A percentile compares a stretch with the other conserved stretches of the same genome.
These are phyloP conservation scores for Diaporthe sp. DNA, from an alignment of 2,329 filamentous ascomycete species.

Conservation along the genomic window DNA sequence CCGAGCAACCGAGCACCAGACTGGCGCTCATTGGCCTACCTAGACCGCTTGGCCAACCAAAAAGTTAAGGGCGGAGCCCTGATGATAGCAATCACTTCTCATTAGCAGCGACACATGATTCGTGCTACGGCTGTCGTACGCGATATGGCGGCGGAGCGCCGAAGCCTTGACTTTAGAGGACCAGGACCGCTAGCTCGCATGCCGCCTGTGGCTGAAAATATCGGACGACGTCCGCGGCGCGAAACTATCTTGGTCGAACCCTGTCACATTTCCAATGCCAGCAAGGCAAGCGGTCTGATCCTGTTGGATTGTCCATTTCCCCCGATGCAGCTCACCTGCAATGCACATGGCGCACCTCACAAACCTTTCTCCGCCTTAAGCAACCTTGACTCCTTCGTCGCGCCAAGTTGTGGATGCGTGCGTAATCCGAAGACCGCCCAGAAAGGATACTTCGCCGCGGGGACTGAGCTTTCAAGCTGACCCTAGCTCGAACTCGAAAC, in stretches of 20 bases:
- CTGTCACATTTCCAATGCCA: constrained; percentile 25
- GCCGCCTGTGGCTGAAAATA: constrained; percentile 21
- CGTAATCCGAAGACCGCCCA: constrained; percentile 18
- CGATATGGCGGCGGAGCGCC: constrained; percentile 32
- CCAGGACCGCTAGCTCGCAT: constrained; percentile 12
- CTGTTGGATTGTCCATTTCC: constrained; percentile 33
- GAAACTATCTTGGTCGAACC: constrained; percentile 28
- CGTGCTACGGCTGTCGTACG: constrained; percentile 28
- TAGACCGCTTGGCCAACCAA: constrained; percentile 20
- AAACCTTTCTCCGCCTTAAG: constrained; percentile 19
- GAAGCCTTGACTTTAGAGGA: constrained; percentile 28
- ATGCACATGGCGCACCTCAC: constrained; percentile 24
- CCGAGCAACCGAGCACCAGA: constrained; percentile 17
- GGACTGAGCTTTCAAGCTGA: neutral
- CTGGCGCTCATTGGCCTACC: constrained; percentile 12
- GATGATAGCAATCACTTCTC: constrained; percentile 8
- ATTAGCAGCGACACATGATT: constrained; percentile 35
- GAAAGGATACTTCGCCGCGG: constrained; percentile 24
- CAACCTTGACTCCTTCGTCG: constrained; percentile 9
- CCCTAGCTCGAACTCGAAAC: constrained; percentile 34
- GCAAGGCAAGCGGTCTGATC: constrained; percentile 33
- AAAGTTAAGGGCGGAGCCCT: neutral
- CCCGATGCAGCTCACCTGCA: constrained; percentile 30
- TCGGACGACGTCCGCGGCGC: constrained; percentile 39
- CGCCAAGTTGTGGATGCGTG: constrained; percentile 17